Evolutionary conservation across 208 protist species (phyloP).

Genomic region (Vickermania ingenoplastis): DNA sequence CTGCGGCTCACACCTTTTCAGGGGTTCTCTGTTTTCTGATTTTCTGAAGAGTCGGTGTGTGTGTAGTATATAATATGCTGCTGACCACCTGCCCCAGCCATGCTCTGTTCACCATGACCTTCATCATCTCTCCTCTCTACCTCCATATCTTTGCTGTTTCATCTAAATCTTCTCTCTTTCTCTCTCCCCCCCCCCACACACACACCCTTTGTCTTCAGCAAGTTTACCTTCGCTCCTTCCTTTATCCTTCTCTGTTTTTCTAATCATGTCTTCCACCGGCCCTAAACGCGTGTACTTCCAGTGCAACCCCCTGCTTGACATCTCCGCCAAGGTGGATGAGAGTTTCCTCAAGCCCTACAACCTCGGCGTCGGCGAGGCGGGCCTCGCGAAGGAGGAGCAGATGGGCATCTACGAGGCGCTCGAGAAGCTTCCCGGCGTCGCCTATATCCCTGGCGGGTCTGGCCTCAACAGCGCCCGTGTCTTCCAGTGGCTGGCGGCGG

Average conservation of each 20-base stretch:
- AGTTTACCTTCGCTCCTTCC: too few relatives aligned
- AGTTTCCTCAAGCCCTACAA: conserved; percentile 91
- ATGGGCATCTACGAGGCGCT: conserved; percentile 89
- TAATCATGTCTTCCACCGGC: conserved; percentile 8
- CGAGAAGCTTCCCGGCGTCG: conserved; percentile 53
- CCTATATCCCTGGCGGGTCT: conserved; percentile 96
- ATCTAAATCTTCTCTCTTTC: too few relatives aligned
- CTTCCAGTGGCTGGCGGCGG: conserved; percentile 86
- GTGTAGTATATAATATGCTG: too few relatives aligned
- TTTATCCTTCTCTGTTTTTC: conserved; percentile 3
- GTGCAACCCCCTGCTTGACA: conserved; percentile 98
- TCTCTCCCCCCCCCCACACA: too few relatives aligned
- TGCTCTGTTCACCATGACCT: too few relatives aligned
- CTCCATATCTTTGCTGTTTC: too few relatives aligned
- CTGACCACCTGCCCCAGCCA: too few relatives aligned
- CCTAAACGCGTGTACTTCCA: conserved; percentile 54
- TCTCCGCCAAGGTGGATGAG: conserved; percentile 90
- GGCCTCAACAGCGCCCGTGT: conserved; percentile 97
- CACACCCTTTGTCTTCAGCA: too few relatives aligned
- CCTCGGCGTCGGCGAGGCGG: conserved; percentile 62
- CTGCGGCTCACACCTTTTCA: too few relatives aligned
- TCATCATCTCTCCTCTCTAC: too few relatives aligned
- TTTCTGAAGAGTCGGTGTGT: too few relatives aligned
- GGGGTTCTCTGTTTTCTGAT: too few relatives aligned
- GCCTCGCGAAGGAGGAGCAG: conserved; percentile 92